These are phyloP conservation scores for Populus tomentosa DNA, from an alignment of 441 rosid species.

Conservation along the genomic window DNA sequence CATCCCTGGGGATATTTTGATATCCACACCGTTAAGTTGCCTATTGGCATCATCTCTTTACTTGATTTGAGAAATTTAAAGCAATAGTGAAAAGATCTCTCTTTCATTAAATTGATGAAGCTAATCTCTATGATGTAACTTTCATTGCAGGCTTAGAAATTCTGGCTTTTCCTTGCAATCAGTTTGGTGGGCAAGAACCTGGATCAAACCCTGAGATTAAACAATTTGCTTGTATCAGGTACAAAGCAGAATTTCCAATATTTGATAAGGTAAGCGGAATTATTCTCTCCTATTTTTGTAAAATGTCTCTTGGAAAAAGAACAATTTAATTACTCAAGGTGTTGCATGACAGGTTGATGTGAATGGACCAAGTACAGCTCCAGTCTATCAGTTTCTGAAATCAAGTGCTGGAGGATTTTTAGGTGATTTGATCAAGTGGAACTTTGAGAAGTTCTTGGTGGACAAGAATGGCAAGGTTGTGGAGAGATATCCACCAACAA, in stretches of 20 bases:
- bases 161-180: conserved; percentile 96
- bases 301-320: background rate
- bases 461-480: conserved; percentile 77
- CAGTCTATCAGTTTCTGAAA: conserved; percentile 83
- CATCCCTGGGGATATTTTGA: background rate
- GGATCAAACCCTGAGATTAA: conserved; percentile 75
- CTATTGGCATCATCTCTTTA: background rate
- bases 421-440: conserved; percentile 86
- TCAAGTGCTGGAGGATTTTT: conserved; percentile 72
- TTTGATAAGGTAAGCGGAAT: conserved; percentile 53
- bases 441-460: conserved; percentile 82
- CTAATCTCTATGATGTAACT: background rate
- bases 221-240: conserved; percentile 59
- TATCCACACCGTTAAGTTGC: background rate
- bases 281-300: background rate
- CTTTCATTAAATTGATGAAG: background rate
- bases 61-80: background rate
- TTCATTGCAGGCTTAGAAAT: conserved; percentile 65
- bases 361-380: conserved; percentile 74
- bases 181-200: conserved; percentile 84
- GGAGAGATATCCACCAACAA: conserved; percentile 74
- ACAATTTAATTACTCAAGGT: background rate
- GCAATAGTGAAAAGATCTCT: background rate
- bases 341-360: conserved; percentile 56
- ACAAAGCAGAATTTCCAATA: conserved; percentile 89